Conservation (phyloP, 176 grass and related monocot species). For the Oryza coarctata region DNA sequence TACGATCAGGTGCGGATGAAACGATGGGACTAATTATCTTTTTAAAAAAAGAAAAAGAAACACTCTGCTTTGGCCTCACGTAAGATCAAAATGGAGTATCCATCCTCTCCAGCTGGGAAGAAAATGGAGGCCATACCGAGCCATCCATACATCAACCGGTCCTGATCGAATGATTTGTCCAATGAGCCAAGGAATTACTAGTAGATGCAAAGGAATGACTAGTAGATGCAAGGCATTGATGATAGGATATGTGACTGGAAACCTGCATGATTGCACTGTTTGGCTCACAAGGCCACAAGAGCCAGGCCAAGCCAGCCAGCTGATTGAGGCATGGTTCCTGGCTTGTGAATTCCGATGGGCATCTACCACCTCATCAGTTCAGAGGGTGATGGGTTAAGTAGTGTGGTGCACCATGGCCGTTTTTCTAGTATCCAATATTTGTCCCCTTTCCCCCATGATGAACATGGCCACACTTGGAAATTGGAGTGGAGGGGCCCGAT, state of each 20-base stretch:
- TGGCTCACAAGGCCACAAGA: not conserved
- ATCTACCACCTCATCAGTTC: conserved; percentile 12
- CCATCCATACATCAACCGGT: not conserved
- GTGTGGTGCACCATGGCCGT: conserved; percentile 22
- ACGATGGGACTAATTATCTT: no score
- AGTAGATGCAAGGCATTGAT: conserved; percentile 18
- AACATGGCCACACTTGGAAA: conserved; percentile 23
- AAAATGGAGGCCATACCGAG: not conserved
- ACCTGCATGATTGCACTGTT: conserved; percentile 14
- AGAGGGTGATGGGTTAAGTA: conserved; percentile 1
- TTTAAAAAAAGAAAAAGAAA: not conserved
- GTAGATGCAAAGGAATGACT: not conserved
- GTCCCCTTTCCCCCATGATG: not conserved
- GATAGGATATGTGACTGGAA: conserved; percentile 19
- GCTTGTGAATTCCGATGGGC: not conserved
- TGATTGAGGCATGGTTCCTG: conserved; percentile 27
- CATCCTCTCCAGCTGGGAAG: not conserved
- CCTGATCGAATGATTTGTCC: conserved; percentile 1
- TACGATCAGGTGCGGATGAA: no score
- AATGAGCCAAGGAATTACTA: not conserved
- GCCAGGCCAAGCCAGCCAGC: not conserved
- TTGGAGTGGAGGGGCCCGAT: not conserved
- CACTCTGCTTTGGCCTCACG: not conserved
- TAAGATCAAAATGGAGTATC: not conserved
- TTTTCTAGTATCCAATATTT: not conserved